These are phyloP conservation scores for Testicularia cyperi DNA, from an alignment of 1,284 basidiomycete species.

Conservation along the genomic window DNA sequence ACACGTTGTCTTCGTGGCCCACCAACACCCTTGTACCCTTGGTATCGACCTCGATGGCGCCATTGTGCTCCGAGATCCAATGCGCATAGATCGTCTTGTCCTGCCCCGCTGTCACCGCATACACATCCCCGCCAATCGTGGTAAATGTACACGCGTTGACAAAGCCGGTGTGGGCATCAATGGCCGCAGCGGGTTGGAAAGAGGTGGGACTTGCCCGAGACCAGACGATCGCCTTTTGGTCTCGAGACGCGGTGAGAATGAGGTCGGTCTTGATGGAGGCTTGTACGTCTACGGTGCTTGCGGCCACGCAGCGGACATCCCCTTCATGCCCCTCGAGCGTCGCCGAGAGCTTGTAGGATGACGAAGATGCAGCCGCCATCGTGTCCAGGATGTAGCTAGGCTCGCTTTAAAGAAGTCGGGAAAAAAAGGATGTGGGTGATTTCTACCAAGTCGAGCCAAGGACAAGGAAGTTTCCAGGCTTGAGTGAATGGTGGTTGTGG, in stretches of 20 bases:
- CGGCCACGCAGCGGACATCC: conserved; percentile 50
- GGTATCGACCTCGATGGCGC: conserved; percentile 14
- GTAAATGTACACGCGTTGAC: conserved; percentile 42
- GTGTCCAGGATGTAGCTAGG: too few relatives aligned
- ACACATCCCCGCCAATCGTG: not conserved
- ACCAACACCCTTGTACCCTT: conserved; percentile 47
- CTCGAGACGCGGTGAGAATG: conserved; percentile 47
- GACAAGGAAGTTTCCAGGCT: too few relatives aligned
- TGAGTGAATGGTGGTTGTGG: too few relatives aligned
- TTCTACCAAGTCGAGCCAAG: too few relatives aligned
- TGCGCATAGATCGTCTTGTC: conserved; percentile 55
- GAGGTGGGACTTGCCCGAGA: conserved; percentile 25
- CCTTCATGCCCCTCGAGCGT: conserved; percentile 43
- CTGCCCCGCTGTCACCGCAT: conserved; percentile 52
- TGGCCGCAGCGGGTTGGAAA: conserved; percentile 22
- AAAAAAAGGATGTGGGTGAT: too few relatives aligned
- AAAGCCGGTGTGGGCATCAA: conserved; percentile 50
- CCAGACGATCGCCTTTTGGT: conserved; percentile 40
- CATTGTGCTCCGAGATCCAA: conserved; percentile 20
- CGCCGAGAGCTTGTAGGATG: conserved; percentile 45
- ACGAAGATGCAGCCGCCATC: too few relatives aligned
- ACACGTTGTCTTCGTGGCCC: conserved; percentile 89
- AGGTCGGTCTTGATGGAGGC: conserved; percentile 3
- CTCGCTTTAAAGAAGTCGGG: too few relatives aligned
- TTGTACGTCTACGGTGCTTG: conserved; percentile 8